A percentile compares a stretch with the other conserved stretches of the same genome.
Conservation (phyloP, 148 eudicot species). For the Limonium bicolor region DNA sequence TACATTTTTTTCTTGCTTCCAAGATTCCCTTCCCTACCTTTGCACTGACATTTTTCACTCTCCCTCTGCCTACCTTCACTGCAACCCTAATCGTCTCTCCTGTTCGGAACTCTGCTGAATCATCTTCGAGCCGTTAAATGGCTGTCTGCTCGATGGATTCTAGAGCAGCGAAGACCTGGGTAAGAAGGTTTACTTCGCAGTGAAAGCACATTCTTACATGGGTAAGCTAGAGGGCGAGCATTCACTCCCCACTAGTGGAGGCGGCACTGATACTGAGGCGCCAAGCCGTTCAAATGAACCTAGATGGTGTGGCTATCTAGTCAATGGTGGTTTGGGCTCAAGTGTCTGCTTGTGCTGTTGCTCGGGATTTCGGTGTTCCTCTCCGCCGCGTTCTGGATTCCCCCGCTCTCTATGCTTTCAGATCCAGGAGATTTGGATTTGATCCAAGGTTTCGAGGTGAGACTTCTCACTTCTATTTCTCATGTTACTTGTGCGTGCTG, state of each 20-base stretch:
- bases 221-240: constrained; percentile 23
- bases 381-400: constrained; percentile 81
- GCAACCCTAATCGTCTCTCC: not conserved
- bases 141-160: constrained; percentile 3
- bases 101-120: not conserved
- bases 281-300: not conserved
- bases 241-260: constrained; percentile 4
- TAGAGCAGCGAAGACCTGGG: not conserved
- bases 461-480: too few species aligned
- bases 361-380: constrained; percentile 55
- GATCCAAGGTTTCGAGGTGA: constrained; percentile 51
- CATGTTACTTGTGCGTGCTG: too few species aligned
- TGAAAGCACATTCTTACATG: constrained; percentile 25
- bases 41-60: constrained; percentile 7
- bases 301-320: constrained; percentile 13
- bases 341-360: constrained; percentile 60
- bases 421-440: constrained; percentile 69
- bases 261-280: constrained; percentile 6
- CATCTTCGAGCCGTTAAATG: constrained; percentile 5
- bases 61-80: constrained; percentile 1
- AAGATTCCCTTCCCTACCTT: constrained; percentile 5
- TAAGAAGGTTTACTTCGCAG: constrained; percentile 8
- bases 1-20: constrained; percentile 5
- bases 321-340: constrained; percentile 29
- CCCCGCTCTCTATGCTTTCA: constrained; percentile 39